Conservation (phyloP, 2,329 filamentous ascomycete genomes). For the Nannizziopsis arthrosporioides region DNA sequence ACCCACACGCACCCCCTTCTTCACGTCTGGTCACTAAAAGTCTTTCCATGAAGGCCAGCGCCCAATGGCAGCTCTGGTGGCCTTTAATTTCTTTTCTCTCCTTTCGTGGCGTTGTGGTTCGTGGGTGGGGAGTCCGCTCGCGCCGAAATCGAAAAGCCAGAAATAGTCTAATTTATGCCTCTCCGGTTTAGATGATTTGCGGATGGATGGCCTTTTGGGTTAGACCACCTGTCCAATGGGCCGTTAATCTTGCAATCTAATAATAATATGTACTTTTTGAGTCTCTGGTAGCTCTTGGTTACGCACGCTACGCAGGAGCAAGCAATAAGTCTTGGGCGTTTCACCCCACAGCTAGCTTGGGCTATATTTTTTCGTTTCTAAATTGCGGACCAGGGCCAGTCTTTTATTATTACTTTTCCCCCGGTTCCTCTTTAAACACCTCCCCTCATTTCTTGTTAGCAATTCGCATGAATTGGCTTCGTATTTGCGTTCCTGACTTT, state of each 20-base stretch:
- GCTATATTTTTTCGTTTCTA: constrained; percentile 20
- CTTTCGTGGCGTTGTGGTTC: constrained; percentile 10
- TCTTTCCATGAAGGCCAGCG: not conserved
- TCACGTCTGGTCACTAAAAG: constrained; percentile 5
- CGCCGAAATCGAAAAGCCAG: constrained; percentile 5
- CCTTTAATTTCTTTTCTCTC: constrained; percentile 9
- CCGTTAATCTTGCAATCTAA: constrained; percentile 7
- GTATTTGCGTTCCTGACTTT: constrained; percentile 11
- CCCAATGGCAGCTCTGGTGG: constrained; percentile 8
- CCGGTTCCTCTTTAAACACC: constrained; percentile 12
- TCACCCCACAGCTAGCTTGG: constrained; percentile 30
- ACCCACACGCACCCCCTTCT: not conserved
- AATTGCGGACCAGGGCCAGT: constrained; percentile 13
- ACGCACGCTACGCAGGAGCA: constrained; percentile 11
- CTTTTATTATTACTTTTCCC: constrained; percentile 12
- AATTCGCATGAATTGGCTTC: constrained; percentile 14
- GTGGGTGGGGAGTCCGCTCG: constrained; percentile 11
- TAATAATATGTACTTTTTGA: constrained; percentile 6
- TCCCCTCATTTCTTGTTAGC: constrained; percentile 12
- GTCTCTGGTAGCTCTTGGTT: constrained; percentile 6
- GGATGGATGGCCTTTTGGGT: constrained; percentile 7
- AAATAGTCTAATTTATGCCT: constrained; percentile 7
- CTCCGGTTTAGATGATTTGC: constrained; percentile 8
- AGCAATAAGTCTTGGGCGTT: constrained; percentile 21
- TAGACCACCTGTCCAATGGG: constrained; percentile 8